Evolutionary conservation across 768 basidiomycete genomes (phyloP).

Genomic region (Tylopilus rubrobrunneus): DNA sequence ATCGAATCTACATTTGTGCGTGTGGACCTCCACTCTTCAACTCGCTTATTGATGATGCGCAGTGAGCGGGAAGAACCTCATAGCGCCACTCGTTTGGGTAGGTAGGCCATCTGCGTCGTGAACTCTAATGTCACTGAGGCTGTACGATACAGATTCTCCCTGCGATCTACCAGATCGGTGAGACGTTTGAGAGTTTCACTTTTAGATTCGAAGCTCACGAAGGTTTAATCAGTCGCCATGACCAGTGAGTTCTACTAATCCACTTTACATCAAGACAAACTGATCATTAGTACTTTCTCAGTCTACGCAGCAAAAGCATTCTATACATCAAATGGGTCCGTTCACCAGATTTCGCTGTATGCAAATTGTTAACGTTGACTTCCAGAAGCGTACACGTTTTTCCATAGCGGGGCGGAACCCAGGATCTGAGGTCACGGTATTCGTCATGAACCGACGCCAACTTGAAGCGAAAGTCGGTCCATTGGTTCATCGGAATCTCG

Average conservation of each 20-base stretch:
- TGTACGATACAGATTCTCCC: background rate
- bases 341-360: background rate
- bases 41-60: background rate
- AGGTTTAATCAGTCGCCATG: background rate
- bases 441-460: no score
- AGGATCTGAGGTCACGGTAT: no score
- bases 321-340: conserved; percentile 6
- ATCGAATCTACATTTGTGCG: conserved; percentile 8
- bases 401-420: no score
- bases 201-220: background rate
- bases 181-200: background rate
- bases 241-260: background rate
- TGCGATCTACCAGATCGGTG: conserved; percentile 7
- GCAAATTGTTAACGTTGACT: background rate
- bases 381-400: background rate
- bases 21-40: background rate
- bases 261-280: background rate
- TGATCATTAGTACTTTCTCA: background rate
- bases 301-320: conserved; percentile 1
- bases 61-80: conserved; percentile 7
- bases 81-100: conserved; percentile 9
- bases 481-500: background rate
- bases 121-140: background rate
- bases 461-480: no score
- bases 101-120: background rate